phyloP scores from a whole-genome alignment of 176 grass and related monocot species.

The Ananas comosus region DNA sequence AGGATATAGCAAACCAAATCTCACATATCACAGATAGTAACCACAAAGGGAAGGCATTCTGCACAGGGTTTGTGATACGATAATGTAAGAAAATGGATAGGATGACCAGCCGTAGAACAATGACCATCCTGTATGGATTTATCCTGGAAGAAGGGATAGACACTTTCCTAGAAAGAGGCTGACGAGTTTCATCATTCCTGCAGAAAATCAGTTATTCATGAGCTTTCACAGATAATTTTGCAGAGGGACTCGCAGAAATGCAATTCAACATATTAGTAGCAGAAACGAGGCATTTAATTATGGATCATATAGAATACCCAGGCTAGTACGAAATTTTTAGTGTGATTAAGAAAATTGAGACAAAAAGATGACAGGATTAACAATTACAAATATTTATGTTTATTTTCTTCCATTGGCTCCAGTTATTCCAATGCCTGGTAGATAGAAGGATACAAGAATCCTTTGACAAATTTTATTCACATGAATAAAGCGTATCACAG shows the following conservation, averaged over 20 bases:
- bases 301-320: not conserved
- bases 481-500: too few relatives aligned
- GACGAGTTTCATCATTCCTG: conserved; percentile 97
- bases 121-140: conserved; percentile 99
- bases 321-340: not conserved
- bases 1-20: conserved; percentile 96
- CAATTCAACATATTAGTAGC: not conserved
- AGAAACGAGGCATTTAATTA: not conserved
- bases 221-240: not conserved
- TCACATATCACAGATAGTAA: conserved; percentile 94
- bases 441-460: too few relatives aligned
- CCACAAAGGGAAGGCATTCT: conserved; percentile 72
- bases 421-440: too few relatives aligned
- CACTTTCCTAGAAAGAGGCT: conserved; percentile 92
- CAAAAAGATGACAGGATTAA: too few relatives aligned
- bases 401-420: too few relatives aligned
- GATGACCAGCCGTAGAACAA: conserved; percentile 74
- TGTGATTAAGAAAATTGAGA: not conserved
- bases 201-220: conserved; percentile 22
- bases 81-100: conserved; percentile 93
- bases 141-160: conserved; percentile 88
- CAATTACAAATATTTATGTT: too few relatives aligned
- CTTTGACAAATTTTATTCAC: too few relatives aligned
- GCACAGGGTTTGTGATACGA: conserved; percentile 91
- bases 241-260: conserved; percentile 16